Base-by-base conservation (phyloP, 2,329 filamentous ascomycete species). In the Orbilia oligospora region DNA sequence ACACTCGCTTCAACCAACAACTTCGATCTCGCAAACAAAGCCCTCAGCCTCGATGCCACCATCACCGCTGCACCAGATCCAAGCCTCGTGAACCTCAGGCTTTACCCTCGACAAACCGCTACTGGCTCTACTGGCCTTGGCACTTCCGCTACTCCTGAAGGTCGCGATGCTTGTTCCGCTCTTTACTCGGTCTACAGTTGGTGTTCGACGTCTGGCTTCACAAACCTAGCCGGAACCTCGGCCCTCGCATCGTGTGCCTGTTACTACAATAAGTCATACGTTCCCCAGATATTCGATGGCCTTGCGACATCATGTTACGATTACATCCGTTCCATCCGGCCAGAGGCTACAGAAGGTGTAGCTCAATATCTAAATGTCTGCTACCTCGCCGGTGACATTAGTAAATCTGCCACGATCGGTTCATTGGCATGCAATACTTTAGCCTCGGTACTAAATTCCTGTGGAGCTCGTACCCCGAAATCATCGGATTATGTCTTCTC, bases 111-210 rank as follows among this genome's bases (percentile, higher is more conserved):
- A 36, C 67, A 71, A 22, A 48, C 73, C 16, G n/a, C n/a, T n/a
- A n/a, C n/a, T n/a, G 33, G 38, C 27, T 67, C 73, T 2, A 41
- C 75, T 20, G n/a, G n/a, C n/a, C n/a, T n/a, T n/a, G n/a, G n/a
- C n/a, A 9, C 44, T 20, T 20, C 44, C 20, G 18, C 56, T 27
- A 6, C 66, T 53, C 61, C 73, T 16, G 14, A 55, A 33, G 72
- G 75, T 27, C 75, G 75, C n/a, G 61, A 68, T 30, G 75, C 75
- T 16, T 78, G 75, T 65, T 72, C 75, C n/a, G 75, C 75, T 27
- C 68, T 78, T n/a, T 78, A 65, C 24, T 78, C 75, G 2, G 75
- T 69, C 24, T 78, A 78, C 68, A 78, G 75, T 33, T 78, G 68
- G 75, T 78, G 75, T 41, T 71, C 75, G 8, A 63, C 68, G 6